Percentiles rank a stretch among this genome's conserved stretches.
Evolutionary conservation across 2,329 filamentous ascomycete genomes (phyloP).

Genomic region (Hymenoscyphus fructigenus): DNA sequence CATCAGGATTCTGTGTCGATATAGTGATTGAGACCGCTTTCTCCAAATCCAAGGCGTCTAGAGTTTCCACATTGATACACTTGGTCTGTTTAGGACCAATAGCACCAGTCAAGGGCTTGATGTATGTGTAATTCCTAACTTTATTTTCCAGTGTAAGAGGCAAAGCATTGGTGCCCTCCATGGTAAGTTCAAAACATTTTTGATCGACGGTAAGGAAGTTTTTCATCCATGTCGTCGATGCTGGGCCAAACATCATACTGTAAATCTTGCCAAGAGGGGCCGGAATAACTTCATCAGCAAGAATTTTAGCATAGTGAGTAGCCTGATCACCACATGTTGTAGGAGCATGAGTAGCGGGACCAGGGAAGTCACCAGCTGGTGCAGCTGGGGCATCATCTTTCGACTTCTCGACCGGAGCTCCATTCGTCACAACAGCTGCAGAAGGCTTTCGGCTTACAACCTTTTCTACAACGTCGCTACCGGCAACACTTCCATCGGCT

Average conservation of each 20-base stretch:
- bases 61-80: conserved; percentile 79
- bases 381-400: conserved; percentile 48
- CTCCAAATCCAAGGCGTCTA: conserved; percentile 86
- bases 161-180: conserved; percentile 70
- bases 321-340: conserved; percentile 81
- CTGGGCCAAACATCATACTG: conserved; percentile 79
- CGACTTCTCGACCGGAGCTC: conserved; percentile 47
- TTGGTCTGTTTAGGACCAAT: conserved; percentile 95
- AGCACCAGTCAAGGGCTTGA: conserved; percentile 80
- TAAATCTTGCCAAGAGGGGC: conserved; percentile 93
- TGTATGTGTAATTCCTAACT: conserved; percentile 76
- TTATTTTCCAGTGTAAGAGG: conserved; percentile 74
- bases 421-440: conserved; percentile 48
- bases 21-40: conserved; percentile 81
- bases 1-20: conserved; percentile 87
- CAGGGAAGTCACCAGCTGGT: conserved; percentile 69
- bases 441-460: conserved; percentile 71
- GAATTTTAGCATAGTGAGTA: conserved; percentile 78
- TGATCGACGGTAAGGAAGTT: conserved; percentile 86
- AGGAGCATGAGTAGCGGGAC: conserved; percentile 74
- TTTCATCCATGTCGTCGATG: conserved; percentile 76
- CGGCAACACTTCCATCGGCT: conserved; percentile 43
- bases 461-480: conserved; percentile 61
- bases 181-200: conserved; percentile 83
- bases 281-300: conserved; percentile 82